Evolutionary conservation across 176 grass and related monocot species (phyloP).

Genomic region (Phragmites australis): DNA sequence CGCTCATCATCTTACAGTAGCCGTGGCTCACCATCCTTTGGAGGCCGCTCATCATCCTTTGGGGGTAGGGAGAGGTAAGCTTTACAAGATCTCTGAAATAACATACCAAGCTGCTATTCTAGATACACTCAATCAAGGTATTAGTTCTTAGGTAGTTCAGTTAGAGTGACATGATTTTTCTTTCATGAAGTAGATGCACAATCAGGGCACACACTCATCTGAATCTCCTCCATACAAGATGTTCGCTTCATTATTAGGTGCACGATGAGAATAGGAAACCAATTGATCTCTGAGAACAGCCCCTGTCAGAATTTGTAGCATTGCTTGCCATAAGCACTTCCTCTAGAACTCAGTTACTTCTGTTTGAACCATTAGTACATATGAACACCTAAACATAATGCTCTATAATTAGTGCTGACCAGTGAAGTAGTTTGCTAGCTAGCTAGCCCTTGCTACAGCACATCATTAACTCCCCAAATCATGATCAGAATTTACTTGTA

Average conservation of each 20-base stretch:
- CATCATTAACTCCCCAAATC: background rate
- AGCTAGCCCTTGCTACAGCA: background rate
- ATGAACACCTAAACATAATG: background rate
- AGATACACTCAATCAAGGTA: background rate
- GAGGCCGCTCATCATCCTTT: slow-evolving; percentile 51
- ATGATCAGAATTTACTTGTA: background rate
- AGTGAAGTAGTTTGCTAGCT: background rate
- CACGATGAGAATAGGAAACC: background rate
- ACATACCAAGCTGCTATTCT: background rate
- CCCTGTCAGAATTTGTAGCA: background rate
- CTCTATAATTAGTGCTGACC: background rate
- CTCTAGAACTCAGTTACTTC: background rate
- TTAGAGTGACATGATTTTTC: background rate
- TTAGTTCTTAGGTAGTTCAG: background rate
- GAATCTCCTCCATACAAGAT: background rate
- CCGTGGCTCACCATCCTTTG: slow-evolving; percentile 39
- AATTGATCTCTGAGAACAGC: background rate
- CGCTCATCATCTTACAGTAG: slow-evolving; percentile 45
- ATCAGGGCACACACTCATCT: background rate
- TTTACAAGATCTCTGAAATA: background rate
- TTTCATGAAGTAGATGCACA: background rate
- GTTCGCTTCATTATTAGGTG: background rate
- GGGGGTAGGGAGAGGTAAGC: slow-evolving; percentile 64
- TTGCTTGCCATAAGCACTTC: background rate
- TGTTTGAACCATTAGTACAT: background rate